A percentile compares a stretch with the other conserved stretches of the same genome.
phyloP scores from a whole-genome alignment of 2,329 filamentous ascomycete species.

The Verticillium tricorpus region DNA sequence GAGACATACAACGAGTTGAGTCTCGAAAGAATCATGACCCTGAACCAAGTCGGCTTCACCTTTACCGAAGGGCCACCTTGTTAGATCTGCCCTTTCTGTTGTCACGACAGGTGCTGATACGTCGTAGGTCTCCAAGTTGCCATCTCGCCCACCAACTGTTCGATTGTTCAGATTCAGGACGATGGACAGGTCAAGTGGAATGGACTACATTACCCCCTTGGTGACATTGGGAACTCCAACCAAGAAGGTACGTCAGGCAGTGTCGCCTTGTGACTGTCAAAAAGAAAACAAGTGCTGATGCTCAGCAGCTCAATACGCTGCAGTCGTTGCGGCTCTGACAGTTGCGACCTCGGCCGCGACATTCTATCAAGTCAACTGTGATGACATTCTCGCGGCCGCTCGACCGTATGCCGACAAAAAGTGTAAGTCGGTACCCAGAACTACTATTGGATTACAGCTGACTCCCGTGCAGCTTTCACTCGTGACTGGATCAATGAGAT shows the following conservation, averaged over 20 bases:
- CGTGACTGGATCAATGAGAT: constrained; percentile 62
- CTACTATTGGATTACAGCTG: background rate
- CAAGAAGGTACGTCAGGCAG: constrained; percentile 39
- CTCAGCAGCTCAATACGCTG: constrained; percentile 45
- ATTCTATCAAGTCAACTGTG: constrained; percentile 48
- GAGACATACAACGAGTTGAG: constrained; percentile 62
- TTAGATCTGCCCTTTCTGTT: constrained; percentile 29
- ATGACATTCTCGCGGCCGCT: constrained; percentile 70
- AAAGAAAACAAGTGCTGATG: constrained; percentile 11
- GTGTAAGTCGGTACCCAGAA: constrained; percentile 19
- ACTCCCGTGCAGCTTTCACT: constrained; percentile 44
- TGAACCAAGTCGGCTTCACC: constrained; percentile 74
- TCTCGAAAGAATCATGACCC: constrained; percentile 59
- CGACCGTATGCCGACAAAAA: constrained; percentile 40
- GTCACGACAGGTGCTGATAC: background rate
- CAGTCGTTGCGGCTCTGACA: constrained; percentile 58
- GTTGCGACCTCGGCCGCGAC: constrained; percentile 42
- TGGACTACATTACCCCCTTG: constrained; percentile 43
- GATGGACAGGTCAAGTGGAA: constrained; percentile 58
- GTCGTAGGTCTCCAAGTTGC: constrained; percentile 51
- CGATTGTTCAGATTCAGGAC: constrained; percentile 53
- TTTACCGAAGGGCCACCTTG: constrained; percentile 64
- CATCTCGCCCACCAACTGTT: constrained; percentile 57
- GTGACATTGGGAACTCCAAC: constrained; percentile 42
- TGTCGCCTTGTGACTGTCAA: background rate